Evolutionary conservation across 2,329 filamentous ascomycete genomes (phyloP).

Genomic region (Massarina eburnea): DNA sequence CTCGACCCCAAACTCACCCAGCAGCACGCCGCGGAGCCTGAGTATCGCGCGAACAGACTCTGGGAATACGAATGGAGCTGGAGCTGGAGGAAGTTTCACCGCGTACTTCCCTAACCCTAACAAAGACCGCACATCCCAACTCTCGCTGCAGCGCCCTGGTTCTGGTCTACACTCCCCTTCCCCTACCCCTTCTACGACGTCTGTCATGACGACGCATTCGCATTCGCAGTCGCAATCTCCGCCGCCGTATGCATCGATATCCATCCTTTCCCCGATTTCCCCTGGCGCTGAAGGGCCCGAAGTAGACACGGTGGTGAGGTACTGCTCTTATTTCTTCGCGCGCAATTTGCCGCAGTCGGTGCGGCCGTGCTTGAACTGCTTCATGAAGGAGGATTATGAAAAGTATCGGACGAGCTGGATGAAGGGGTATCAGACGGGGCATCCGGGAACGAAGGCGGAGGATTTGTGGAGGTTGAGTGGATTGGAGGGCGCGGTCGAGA

Average conservation of each 20-base stretch:
- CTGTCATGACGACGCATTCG: background rate
- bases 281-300: background rate
- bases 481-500: conserved; percentile 11
- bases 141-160: background rate
- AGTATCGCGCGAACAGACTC: background rate
- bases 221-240: background rate
- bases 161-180: background rate
- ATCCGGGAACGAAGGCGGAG: conserved; percentile 17
- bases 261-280: background rate
- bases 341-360: conserved; percentile 13
- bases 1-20: conserved; percentile 3
- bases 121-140: too few relatives aligned
- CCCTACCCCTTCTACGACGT: background rate
- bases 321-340: conserved; percentile 25
- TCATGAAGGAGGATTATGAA: conserved; percentile 19
- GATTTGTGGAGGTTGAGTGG: conserved; percentile 24
- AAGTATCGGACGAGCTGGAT: conserved; percentile 14
- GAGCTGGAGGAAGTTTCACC: background rate
- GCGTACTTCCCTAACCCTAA: background rate
- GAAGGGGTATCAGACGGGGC: conserved; percentile 17
- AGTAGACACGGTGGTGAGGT: conserved; percentile 10
- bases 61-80: background rate
- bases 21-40: background rate
- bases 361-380: conserved; percentile 30
- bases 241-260: background rate